phyloP scores from a whole-genome alignment of 2,329 filamentous ascomycete genomes.

The Amauroascus verrucosus region DNA sequence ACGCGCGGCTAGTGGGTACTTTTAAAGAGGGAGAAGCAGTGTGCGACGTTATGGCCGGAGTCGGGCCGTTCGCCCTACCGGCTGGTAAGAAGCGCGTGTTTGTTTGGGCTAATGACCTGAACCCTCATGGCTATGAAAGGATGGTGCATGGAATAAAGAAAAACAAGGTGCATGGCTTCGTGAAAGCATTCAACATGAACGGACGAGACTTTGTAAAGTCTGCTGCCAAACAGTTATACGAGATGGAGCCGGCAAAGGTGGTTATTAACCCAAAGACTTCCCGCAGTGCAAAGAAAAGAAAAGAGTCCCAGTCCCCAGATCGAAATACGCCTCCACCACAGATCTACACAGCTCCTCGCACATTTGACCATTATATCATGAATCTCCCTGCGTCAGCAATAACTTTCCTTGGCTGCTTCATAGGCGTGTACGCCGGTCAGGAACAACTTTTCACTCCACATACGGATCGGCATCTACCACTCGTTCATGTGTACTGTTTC shows the following conservation, averaged over 20 bases:
- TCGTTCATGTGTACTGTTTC: constrained; percentile 94
- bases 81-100: constrained; percentile 84
- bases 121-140: constrained; percentile 71
- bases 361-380: constrained; percentile 93
- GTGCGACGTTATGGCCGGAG: constrained; percentile 93
- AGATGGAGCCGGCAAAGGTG: constrained; percentile 42
- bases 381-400: constrained; percentile 88
- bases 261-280: constrained; percentile 39
- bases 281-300: constrained; percentile 18
- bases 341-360: constrained; percentile 45
- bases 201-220: constrained; percentile 68
- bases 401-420: constrained; percentile 67
- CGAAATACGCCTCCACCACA: constrained; percentile 27
- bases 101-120: constrained; percentile 94
- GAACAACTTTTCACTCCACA: constrained; percentile 55
- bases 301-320: background rate
- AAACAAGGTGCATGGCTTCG: constrained; percentile 72
- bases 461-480: constrained; percentile 54
- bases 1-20: constrained; percentile 63
- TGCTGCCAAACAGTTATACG: constrained; percentile 49
- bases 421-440: constrained; percentile 66
- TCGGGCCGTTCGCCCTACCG: constrained; percentile 88
- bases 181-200: constrained; percentile 70
- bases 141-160: constrained; percentile 58
- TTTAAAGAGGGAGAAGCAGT: constrained; percentile 82